A percentile compares a stretch with the other conserved stretches of the same genome.
phyloP scores from a whole-genome alignment of 441 rosid species.

The Manihot esculenta region DNA sequence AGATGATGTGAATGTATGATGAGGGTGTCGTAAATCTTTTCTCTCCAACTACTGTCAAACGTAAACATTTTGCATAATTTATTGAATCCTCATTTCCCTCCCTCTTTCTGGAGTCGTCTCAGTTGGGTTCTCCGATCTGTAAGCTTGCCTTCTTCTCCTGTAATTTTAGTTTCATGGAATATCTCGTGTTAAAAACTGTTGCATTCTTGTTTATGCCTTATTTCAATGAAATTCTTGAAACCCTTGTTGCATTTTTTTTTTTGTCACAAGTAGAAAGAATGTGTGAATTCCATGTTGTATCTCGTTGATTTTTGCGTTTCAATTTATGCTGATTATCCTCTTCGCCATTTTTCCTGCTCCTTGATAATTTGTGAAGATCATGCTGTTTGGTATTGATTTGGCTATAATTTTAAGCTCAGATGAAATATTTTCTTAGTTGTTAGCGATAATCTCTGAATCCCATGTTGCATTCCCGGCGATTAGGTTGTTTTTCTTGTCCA shows the following conservation, averaged over 20 bases:
- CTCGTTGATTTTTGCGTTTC: too few species aligned
- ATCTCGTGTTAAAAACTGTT: background rate
- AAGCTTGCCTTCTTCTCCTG: background rate
- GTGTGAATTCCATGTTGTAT: background rate
- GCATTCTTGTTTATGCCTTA: background rate
- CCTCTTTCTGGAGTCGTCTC: background rate
- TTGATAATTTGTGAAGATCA: background rate
- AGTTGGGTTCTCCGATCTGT: background rate
- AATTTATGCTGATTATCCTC: too few species aligned
- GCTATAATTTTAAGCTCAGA: background rate
- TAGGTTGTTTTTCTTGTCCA: background rate
- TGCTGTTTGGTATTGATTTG: background rate
- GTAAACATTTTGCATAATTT: background rate
- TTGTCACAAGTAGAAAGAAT: background rate
- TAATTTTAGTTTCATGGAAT: background rate
- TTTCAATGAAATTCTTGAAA: background rate
- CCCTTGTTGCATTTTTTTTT: slow-evolving; percentile 8
- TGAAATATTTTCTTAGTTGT: background rate
- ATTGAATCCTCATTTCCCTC: background rate
- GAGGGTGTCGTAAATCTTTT: background rate
- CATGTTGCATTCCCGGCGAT: background rate
- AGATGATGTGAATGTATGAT: too few species aligned
- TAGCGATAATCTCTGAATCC: background rate
- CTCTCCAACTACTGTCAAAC: background rate
- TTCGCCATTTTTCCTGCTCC: background rate